Evolutionary conservation across 1,284 basidiomycete genomes (phyloP), one percentile per base, ranked within the genome.

Genomic region (Tilletiaria anomala): DNA sequence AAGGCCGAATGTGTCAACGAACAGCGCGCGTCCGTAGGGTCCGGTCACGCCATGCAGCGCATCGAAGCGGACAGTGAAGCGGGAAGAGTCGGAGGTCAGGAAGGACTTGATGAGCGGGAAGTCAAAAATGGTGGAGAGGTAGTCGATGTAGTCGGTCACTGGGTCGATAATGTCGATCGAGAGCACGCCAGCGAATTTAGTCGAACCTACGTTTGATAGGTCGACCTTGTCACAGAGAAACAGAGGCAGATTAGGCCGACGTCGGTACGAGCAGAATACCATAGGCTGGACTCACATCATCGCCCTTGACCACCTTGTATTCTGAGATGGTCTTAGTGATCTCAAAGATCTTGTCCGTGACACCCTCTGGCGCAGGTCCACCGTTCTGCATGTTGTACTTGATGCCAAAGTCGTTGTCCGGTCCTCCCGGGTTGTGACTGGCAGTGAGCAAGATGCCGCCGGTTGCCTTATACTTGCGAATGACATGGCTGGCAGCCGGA

Each of bases 381-480:
- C 91, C 91, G 61, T 97, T 97, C 35, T 80, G 80, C 44, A 88
- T 81, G 72, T 97, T 97, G 75, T 93, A 96, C 73, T 97, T 97
- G 78, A 97, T 94, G 47, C 91, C 91, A 68, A 97, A 97, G 71
- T 97, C 91, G 61, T 84, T 83, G 60, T 96, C 77, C 20, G 93
- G 91, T 34, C 91, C 91, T 50, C 91, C 91, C 8, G 91, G 89
- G 71, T 97, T 97, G 76, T 97, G 91, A 51, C 80, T 83, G 19
- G 91, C 91, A n/a, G 91, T 97, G 53, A 97, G 76, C 37, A 97
- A 76, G 70, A 97, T 97, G 55, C 91, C 91, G 39, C 93, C 91
- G 59, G 87, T 80, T 1, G 89, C 88, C 71, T 94, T 89, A 75
- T 86, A 84, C 60, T 83, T 83, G 51, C 91, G 78, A 70, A 97